Evolutionary conservation across 2,329 filamentous ascomycete genomes (phyloP).

Genomic region (Rutstroemia sp.): DNA sequence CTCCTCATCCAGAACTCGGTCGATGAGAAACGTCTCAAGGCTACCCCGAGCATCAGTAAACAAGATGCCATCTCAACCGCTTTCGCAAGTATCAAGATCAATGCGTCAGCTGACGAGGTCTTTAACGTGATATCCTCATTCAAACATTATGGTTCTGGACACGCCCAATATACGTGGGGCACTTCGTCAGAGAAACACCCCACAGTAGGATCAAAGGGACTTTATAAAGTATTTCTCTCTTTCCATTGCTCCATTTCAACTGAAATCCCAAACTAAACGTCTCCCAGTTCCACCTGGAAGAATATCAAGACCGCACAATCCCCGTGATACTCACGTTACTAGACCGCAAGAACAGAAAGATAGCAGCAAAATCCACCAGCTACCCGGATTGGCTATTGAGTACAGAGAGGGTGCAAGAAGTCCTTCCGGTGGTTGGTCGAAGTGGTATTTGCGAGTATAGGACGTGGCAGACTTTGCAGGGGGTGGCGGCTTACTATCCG

Average conservation of each 20-base stretch:
- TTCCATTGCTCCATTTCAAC: background rate
- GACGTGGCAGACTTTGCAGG: slow-evolving; percentile 15
- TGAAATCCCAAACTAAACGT: background rate
- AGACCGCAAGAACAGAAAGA: slow-evolving; percentile 13
- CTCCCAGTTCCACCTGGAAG: slow-evolving; percentile 2
- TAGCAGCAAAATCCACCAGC: slow-evolving; percentile 10
- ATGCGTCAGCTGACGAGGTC: slow-evolving; percentile 16
- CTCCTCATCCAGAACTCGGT: slow-evolving; percentile 9
- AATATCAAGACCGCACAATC: background rate
- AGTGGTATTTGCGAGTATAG: slow-evolving; percentile 18
- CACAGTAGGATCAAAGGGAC: slow-evolving; percentile 13
- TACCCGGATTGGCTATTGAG: slow-evolving; percentile 18
- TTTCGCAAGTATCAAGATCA: slow-evolving; percentile 16
- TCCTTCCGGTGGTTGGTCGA: slow-evolving; percentile 13
- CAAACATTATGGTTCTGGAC: slow-evolving; percentile 12
- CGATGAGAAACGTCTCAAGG: slow-evolving; percentile 6
- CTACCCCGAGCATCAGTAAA: slow-evolving; percentile 13
- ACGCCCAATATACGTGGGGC: slow-evolving; percentile 16
- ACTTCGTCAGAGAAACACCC: slow-evolving; percentile 12
- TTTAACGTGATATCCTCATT: slow-evolving; percentile 14
- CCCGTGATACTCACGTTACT: slow-evolving; percentile 13
- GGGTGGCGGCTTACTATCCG: slow-evolving; percentile 19
- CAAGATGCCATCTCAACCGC: slow-evolving; percentile 14
- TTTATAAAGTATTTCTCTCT: slow-evolving; percentile 11
- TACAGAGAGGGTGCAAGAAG: slow-evolving; percentile 19